Base-by-base conservation (phyloP, 805 yeast genomes). In the Torulaspora gathmanii region DNA sequence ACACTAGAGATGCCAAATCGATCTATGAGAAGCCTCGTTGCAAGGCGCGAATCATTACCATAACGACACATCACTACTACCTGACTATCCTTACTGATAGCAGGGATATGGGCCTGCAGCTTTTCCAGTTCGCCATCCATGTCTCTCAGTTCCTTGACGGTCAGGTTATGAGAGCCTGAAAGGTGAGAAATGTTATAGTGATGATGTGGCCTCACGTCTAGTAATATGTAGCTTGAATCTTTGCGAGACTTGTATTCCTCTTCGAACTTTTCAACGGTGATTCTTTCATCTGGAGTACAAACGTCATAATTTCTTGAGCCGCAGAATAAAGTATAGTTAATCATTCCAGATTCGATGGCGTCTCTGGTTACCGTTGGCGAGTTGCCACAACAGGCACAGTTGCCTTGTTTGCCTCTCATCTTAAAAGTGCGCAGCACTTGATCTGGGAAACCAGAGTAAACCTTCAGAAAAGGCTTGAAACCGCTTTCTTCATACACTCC, bases 31-130 rank as follows among this genome's bases (percentile, higher is more conserved):
- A 71, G 65, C 45, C 72, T 64, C 1, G 85, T 81, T 0, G 96
- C 95, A 13, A 79, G 63, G 56, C 86, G 89, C 0, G 98, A 90
- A 61, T 93, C 98, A 62, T 87, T 89, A 8, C 99, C 99, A 58
- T 73, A 81, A 26, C 97, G 73, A 64, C 99, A 93, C 15, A 91
- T 70, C 0, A 88, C 84, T 44, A 72, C 75, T 0, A 85, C 61
- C 3, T 67, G 68, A 27, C 62, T 58, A 4, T 53, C 50, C 13
- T 53, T 15, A 4, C 35, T 40, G 2, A 63, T 33, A 2, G 44
- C 33, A 1, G 68, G 68, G n/a, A 70, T 56, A 5, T 44, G 22
- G 2, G 54, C 36, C 40, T 52, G 46, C 33, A 65, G 42, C 35
- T 53, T 44, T 6, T 44, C 39, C 5, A 62, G 13, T 25, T 68